Evolutionary conservation across 2,329 filamentous ascomycete genomes (phyloP).

Genomic region (Diaporthe amygdali): DNA sequence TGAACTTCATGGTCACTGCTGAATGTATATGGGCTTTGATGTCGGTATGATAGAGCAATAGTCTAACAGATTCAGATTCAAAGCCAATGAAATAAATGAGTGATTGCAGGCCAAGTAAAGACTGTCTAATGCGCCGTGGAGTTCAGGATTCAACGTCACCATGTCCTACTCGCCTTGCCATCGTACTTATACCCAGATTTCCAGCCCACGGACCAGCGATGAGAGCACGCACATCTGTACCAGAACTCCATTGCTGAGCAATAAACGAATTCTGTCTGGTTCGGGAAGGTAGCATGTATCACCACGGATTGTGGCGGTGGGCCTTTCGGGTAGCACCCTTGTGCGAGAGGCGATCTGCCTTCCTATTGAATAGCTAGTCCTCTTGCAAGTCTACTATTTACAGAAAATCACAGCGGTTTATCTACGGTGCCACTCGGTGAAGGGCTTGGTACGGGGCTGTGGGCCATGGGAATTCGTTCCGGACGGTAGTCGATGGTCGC

Average conservation of each 20-base stretch:
- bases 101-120: background rate
- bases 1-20: background rate
- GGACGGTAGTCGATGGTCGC: background rate
- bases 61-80: too few species aligned
- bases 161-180: background rate
- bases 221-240: background rate
- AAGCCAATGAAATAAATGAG: background rate
- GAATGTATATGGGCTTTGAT: background rate
- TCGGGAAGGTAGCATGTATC: background rate
- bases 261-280: slow-evolving; percentile 5
- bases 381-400: background rate
- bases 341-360: background rate
- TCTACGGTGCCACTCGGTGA: background rate
- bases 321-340: background rate
- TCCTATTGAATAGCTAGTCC: background rate
- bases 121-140: background rate
- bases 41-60: background rate
- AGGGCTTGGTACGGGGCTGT: background rate
- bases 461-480: background rate
- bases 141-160: background rate
- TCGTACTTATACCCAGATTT: background rate
- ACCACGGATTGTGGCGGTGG: background rate
- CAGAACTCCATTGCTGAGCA: background rate
- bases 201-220: background rate
- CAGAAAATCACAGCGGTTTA: background rate